Evolutionary conservation across 2,329 filamentous ascomycete species (phyloP).

Genomic region (Paecilomyces sp.): DNA sequence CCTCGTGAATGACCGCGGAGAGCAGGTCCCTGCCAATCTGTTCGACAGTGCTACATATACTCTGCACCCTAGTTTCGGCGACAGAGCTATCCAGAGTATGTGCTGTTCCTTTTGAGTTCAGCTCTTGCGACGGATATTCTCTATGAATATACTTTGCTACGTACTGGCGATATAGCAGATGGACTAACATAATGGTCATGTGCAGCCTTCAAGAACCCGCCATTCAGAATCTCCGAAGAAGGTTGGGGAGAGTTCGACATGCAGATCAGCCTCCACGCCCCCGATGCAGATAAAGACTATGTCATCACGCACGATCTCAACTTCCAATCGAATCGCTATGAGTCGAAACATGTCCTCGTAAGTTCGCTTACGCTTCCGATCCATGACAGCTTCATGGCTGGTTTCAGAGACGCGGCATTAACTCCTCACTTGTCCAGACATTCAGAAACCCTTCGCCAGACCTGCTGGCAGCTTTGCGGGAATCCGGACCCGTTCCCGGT

Average conservation of each 20-base stretch:
- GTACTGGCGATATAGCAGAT: not conserved
- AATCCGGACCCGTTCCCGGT: slow-evolving; percentile 77
- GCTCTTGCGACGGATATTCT: not conserved
- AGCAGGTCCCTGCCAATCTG: slow-evolving; percentile 71
- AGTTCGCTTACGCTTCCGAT: slow-evolving; percentile 21
- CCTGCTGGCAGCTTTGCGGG: slow-evolving; percentile 70
- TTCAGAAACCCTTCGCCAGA: slow-evolving; percentile 91
- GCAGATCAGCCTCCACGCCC: slow-evolving; percentile 71
- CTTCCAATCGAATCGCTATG: slow-evolving; percentile 75
- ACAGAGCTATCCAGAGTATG: slow-evolving; percentile 72
- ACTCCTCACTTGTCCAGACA: slow-evolving; percentile 34
- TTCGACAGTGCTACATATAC: slow-evolving; percentile 93
- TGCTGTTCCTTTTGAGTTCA: slow-evolving; percentile 12
- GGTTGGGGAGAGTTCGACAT: slow-evolving; percentile 99
- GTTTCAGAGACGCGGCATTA: not conserved
- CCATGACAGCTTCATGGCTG: too few relatives aligned
- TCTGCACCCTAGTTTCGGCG: slow-evolving; percentile 87
- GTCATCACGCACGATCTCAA: slow-evolving; percentile 82
- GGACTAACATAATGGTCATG: slow-evolving; percentile 8
- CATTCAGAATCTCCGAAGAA: slow-evolving; percentile 85
- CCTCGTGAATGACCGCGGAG: slow-evolving; percentile 76
- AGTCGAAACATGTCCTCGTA: slow-evolving; percentile 69
- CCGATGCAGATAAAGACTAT: slow-evolving; percentile 83
- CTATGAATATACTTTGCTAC: not conserved
- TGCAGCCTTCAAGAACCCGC: slow-evolving; percentile 70